Conservation (phyloP, 495 filamentous ascomycete species). For the Penicillium riverlandense region DNA sequence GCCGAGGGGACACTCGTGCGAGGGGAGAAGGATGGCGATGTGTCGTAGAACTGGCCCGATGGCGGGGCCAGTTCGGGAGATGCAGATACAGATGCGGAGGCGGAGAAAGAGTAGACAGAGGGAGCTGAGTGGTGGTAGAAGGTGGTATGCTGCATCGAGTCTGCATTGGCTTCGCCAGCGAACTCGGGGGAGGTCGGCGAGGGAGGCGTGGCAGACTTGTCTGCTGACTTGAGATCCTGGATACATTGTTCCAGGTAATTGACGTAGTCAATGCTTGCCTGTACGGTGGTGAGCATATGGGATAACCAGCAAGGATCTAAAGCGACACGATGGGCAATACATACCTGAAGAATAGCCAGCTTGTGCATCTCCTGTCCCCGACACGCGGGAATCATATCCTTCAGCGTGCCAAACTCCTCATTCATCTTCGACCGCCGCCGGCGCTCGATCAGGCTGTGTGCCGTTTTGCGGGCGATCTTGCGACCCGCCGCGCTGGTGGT, state of each 20-base stretch:
- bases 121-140: slow-evolving; percentile 1
- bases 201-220: slow-evolving; percentile 10
- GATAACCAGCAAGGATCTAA: not conserved
- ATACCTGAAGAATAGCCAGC: slow-evolving; percentile 87
- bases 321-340: slow-evolving; percentile 5
- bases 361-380: slow-evolving; percentile 94
- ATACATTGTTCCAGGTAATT: slow-evolving; percentile 92
- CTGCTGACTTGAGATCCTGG: slow-evolving; percentile 65
- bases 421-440: slow-evolving; percentile 96
- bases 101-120: slow-evolving; percentile 6
- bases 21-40: slow-evolving; percentile 34
- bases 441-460: slow-evolving; percentile 91
- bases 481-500: slow-evolving; percentile 74
- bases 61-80: slow-evolving; percentile 29
- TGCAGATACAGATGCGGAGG: slow-evolving; percentile 24
- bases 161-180: slow-evolving; percentile 13
- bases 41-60: slow-evolving; percentile 16
- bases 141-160: slow-evolving; percentile 1
- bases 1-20: slow-evolving; percentile 25
- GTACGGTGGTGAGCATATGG: not conserved
- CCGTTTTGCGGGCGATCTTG: slow-evolving; percentile 94
- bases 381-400: slow-evolving; percentile 94
- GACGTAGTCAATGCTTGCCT: slow-evolving; percentile 96
- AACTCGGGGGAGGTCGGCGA: slow-evolving; percentile 34
- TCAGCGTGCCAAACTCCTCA: slow-evolving; percentile 90